Conservation (phyloP, 2,329 filamentous ascomycete genomes). For the Penicillium brevicompactum region DNA sequence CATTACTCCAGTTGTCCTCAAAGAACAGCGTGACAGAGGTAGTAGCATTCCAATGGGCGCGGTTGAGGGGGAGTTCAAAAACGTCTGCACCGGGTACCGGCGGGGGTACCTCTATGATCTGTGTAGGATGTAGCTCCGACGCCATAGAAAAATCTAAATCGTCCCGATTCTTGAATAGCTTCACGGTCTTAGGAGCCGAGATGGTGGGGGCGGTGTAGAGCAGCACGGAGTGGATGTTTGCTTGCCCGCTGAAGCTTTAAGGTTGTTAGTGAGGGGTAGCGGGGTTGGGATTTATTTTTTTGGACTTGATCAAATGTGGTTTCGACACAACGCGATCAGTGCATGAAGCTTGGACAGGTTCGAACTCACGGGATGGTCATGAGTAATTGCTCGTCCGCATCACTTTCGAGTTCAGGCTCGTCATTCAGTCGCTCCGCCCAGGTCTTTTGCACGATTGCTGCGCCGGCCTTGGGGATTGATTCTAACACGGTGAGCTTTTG, state of each 20-base stretch:
- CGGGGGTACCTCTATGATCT: slow-evolving; percentile 75
- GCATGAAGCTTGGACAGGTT: neutral
- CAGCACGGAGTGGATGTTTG: slow-evolving; percentile 88
- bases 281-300: slow-evolving; percentile 19
- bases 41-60: slow-evolving; percentile 87
- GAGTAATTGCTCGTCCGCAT: slow-evolving; percentile 90
- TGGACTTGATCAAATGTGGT: neutral
- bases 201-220: slow-evolving; percentile 73
- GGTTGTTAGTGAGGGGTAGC: slow-evolving; percentile 43
- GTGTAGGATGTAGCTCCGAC: slow-evolving; percentile 69
- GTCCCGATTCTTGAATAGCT: slow-evolving; percentile 83
- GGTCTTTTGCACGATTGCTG: slow-evolving; percentile 80
- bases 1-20: slow-evolving; percentile 83
- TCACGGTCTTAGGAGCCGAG: slow-evolving; percentile 77
- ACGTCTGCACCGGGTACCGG: slow-evolving; percentile 64
- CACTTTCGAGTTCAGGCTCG: slow-evolving; percentile 77
- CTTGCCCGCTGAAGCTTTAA: slow-evolving; percentile 85
- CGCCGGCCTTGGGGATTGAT: slow-evolving; percentile 66
- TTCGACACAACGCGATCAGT: neutral
- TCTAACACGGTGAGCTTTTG: slow-evolving; percentile 43
- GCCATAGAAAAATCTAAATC: slow-evolving; percentile 83
- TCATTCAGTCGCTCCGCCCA: slow-evolving; percentile 77
- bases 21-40: slow-evolving; percentile 83
- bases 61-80: slow-evolving; percentile 83
- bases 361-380: slow-evolving; percentile 79